phyloP scores from a whole-genome alignment of 805 yeast species.

The Sugiyamaella smithiae region DNA sequence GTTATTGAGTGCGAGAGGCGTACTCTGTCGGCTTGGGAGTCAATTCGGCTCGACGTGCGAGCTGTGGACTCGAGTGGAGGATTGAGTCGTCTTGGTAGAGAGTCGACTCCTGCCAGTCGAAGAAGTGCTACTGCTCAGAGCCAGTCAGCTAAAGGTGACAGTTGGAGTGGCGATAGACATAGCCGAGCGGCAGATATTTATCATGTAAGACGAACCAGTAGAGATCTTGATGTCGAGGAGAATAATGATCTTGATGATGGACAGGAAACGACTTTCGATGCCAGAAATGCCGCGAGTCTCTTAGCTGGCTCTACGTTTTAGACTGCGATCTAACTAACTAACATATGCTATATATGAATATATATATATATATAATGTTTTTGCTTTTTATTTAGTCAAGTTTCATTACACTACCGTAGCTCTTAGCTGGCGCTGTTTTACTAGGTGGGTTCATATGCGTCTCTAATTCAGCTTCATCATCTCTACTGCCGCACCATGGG shows the following conservation, averaged over 20 bases:
- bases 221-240: conserved; percentile 18
- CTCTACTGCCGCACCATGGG: conserved; percentile 29
- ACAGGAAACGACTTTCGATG: conserved; percentile 55
- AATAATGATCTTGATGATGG: conserved; percentile 28
- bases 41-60: conserved; percentile 66
- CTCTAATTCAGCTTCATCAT: no score
- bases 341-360: not conserved
- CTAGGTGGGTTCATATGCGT: no score
- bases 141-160: conserved; percentile 52
- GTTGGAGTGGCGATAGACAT: conserved; percentile 56
- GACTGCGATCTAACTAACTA: not conserved
- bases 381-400: not conserved
- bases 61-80: conserved; percentile 77
- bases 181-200: conserved; percentile 18
- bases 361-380: no score
- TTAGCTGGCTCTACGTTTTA: conserved; percentile 71
- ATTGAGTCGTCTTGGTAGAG: conserved; percentile 77
- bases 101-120: conserved; percentile 43
- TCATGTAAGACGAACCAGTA: conserved; percentile 1
- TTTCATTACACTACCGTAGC: not conserved
- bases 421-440: no score
- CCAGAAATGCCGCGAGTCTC: conserved; percentile 77
- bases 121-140: conserved; percentile 34
- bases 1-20: conserved; percentile 85
- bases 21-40: conserved; percentile 69